phyloP scores from a whole-genome alignment of 257 asterid genomes.

The Mentha longifolia region DNA sequence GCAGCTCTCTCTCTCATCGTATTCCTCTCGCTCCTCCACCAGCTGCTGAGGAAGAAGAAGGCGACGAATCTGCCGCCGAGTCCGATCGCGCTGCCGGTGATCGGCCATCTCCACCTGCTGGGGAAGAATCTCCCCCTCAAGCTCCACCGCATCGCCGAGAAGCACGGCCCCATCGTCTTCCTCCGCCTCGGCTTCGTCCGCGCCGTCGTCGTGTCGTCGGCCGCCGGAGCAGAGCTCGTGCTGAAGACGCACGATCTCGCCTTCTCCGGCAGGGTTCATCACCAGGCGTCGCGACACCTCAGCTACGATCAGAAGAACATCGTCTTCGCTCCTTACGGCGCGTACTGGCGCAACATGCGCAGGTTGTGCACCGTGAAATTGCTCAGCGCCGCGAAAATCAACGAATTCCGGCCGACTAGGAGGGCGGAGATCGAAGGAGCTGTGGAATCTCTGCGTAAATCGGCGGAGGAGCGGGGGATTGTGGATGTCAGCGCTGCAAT shows the following conservation, averaged over 20 bases:
- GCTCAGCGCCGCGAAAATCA: slow-evolving; percentile 31
- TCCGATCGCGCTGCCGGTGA: slow-evolving; percentile 1
- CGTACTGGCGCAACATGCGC: slow-evolving; percentile 41
- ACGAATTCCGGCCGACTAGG: slow-evolving; percentile 34
- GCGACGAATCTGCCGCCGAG: slow-evolving; percentile 2
- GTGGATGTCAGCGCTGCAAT: slow-evolving; percentile 39
- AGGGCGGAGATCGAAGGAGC: slow-evolving; percentile 29
- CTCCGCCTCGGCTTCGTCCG: slow-evolving; percentile 25
- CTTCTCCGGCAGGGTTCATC: slow-evolving; percentile 27
- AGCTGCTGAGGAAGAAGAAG: neutral
- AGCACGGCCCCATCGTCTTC: slow-evolving; percentile 25
- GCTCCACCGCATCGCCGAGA: slow-evolving; percentile 20
- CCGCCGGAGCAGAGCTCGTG: slow-evolving; percentile 30
- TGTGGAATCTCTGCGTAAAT: slow-evolving; percentile 7
- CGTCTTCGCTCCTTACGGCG: slow-evolving; percentile 26
- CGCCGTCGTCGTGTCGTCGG: slow-evolving; percentile 31
- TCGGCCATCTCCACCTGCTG: slow-evolving; percentile 20
- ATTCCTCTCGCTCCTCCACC: slow-evolving; percentile 21
- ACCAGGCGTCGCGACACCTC: slow-evolving; percentile 19
- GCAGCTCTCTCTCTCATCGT: slow-evolving; percentile 9
- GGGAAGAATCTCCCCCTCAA: slow-evolving; percentile 23
- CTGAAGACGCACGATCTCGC: slow-evolving; percentile 30
- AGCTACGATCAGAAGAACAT: slow-evolving; percentile 25
- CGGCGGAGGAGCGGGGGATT: slow-evolving; percentile 8
- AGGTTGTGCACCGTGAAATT: slow-evolving; percentile 34